Conservation (phyloP, 2,329 filamentous ascomycete species). For the Aspergillus eucalypticola region DNA sequence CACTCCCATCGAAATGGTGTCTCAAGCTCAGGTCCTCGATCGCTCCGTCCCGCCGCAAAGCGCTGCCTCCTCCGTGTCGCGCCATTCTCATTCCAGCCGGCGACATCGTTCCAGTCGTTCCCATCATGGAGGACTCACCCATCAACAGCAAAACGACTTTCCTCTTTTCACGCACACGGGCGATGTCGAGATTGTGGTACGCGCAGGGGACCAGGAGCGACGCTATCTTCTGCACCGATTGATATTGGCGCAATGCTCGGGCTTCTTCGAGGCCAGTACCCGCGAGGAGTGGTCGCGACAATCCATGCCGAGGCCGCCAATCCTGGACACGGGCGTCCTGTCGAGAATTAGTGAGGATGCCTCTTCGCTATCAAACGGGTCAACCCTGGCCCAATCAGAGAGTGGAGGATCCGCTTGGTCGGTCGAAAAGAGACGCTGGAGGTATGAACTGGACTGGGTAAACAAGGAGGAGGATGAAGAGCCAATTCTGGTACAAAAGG, state of each 20-base stretch:
- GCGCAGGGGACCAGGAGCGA: slow-evolving; percentile 69
- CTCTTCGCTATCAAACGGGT: slow-evolving; percentile 37
- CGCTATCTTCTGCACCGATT: slow-evolving; percentile 84
- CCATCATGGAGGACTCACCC: slow-evolving; percentile 70
- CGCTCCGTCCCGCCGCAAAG: slow-evolving; percentile 61
- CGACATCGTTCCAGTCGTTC: slow-evolving; percentile 77
- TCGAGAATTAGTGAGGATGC: slow-evolving; percentile 40
- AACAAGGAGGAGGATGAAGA: slow-evolving; percentile 69
- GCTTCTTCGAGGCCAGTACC: slow-evolving; percentile 82
- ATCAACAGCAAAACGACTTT: slow-evolving; percentile 82
- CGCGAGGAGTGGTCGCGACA: slow-evolving; percentile 71
- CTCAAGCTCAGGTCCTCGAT: slow-evolving; percentile 50
- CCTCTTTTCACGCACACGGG: slow-evolving; percentile 86
- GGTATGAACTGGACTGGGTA: slow-evolving; percentile 82
- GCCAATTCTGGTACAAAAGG: slow-evolving; percentile 84
- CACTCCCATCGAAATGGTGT: slow-evolving; percentile 33
- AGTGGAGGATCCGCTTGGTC: slow-evolving; percentile 43
- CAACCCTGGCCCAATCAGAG: slow-evolving; percentile 40
- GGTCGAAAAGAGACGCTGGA: slow-evolving; percentile 67
- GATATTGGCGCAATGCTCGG: slow-evolving; percentile 85
- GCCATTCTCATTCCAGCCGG: slow-evolving; percentile 60
- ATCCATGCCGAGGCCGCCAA: slow-evolving; percentile 46
- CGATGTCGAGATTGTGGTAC: slow-evolving; percentile 86
- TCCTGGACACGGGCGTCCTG: slow-evolving; percentile 36
- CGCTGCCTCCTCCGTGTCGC: slow-evolving; percentile 64